Evolutionary conservation across 352 stramenopile species (phyloP), one percentile per base, ranked within the genome.

Genomic region (Globisporangium emineosum): DNA sequence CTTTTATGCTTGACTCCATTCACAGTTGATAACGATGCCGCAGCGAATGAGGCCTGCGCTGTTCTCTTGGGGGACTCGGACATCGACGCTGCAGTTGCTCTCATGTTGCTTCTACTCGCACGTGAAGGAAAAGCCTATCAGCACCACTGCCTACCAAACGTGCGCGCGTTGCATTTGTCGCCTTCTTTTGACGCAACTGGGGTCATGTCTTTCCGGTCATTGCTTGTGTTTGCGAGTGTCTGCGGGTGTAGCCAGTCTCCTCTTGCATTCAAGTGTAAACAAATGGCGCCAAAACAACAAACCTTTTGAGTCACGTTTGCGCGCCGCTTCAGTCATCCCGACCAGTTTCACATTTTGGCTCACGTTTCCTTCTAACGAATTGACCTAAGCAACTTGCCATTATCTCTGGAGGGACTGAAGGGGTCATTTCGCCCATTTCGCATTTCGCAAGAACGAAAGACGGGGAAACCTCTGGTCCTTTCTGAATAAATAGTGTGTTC

Each of bases 291-390:
- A 21, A 57, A 27, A 1, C 52, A 43, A 57, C 52, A 43, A 57
- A 43, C 30, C 52, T 58, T 30, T 42, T 23, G 52, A 45, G 29
- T 19, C 15, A 13, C 25, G 5, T 10, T 50, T n/a, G 33, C 25
- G 56, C 40, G 57, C 23, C 57, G 57, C 57, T 62, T 62, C 57
- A 62, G 57, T 62, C 32, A 6, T 42, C 27, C 19, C 21, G 42
- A 62, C 37, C 35, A 62, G 57, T 62, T 62, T 62, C 40, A 43
- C 15, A 19, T 54, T 60, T 51, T 30, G 47, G n/a, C 47, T 53
- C 40, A 47, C 3, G 40, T 47, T 47, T 21, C 7, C 40, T 21
- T 47, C 13, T 6, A 47, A 21, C 8, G 40, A 51, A 17, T 15
- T 5, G n/a, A 51, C 43, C 43, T 51, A n/a, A 51, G 49, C 49